Conservation (phyloP, 495 filamentous ascomycete genomes). For the Xanthoparmelia taractica region DNA sequence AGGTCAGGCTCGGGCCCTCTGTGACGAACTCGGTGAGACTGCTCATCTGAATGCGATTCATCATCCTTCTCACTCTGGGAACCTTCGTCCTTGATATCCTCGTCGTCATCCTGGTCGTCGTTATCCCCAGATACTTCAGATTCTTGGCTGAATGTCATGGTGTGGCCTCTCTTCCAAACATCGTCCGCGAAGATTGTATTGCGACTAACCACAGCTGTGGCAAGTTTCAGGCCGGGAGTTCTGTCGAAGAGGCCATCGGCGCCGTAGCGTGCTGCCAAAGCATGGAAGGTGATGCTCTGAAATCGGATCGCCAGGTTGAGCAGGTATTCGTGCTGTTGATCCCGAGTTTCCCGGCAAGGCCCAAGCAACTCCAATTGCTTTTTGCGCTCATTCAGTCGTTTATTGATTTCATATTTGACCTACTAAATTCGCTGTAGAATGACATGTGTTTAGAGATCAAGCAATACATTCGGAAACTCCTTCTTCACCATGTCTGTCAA, state of each 20-base stretch:
- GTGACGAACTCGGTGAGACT: neutral
- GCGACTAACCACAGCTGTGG: conserved; percentile 38
- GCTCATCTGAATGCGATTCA: conserved; percentile 27
- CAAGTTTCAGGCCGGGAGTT: conserved; percentile 33
- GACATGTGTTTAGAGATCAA: neutral
- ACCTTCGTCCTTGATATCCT: conserved; percentile 29
- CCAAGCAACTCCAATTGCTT: conserved; percentile 36
- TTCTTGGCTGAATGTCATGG: conserved; percentile 11
- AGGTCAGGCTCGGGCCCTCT: conserved; percentile 20
- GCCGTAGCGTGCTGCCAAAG: conserved; percentile 40
- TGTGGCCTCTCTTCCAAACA: conserved; percentile 37
- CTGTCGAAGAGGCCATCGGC: conserved; percentile 34
- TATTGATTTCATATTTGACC: conserved; percentile 41
- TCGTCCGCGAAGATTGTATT: conserved; percentile 38
- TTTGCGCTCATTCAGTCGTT: conserved; percentile 32
- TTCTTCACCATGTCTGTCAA: conserved; percentile 40
- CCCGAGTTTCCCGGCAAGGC: conserved; percentile 32
- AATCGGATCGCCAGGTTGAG: conserved; percentile 37
- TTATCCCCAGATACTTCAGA: neutral
- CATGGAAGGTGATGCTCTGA: conserved; percentile 33
- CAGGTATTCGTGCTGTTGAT: conserved; percentile 41
- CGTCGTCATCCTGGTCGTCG: neutral
- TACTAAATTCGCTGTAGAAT: conserved; percentile 8
- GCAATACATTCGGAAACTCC: conserved; percentile 42
- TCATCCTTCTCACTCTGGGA: no score